Evolutionary conservation across 768 basidiomycete genomes (phyloP).

Genomic region (Russula sp.): DNA sequence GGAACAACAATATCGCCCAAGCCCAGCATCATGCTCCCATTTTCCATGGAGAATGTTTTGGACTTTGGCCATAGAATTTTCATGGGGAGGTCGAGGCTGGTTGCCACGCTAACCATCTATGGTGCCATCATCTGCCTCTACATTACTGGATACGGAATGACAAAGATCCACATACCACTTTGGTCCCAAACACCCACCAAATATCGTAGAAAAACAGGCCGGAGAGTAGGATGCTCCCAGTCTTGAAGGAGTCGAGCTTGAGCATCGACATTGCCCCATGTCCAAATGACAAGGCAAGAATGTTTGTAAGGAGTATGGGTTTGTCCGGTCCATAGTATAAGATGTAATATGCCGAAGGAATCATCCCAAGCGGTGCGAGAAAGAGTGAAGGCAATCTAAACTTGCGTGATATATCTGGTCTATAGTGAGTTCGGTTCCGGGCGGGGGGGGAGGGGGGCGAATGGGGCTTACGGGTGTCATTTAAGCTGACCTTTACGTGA

Average conservation of each 20-base stretch:
- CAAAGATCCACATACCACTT: slow-evolving; percentile 58
- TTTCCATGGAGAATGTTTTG: slow-evolving; percentile 43
- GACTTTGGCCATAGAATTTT: slow-evolving; percentile 88
- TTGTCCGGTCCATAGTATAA: slow-evolving; percentile 43
- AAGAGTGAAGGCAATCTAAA: slow-evolving; percentile 56
- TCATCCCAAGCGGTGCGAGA: slow-evolving; percentile 55
- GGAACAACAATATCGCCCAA: slow-evolving; percentile 81
- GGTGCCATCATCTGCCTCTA: slow-evolving; percentile 2
- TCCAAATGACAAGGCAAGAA: slow-evolving; percentile 72
- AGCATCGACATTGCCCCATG: slow-evolving; percentile 76
- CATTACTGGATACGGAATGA: not conserved
- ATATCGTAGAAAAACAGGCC: slow-evolving; percentile 93
- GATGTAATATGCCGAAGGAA: slow-evolving; percentile 66
- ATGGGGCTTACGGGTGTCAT: slow-evolving; percentile 43
- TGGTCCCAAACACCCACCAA: slow-evolving; percentile 91
- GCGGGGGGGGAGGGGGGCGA: not conserved
- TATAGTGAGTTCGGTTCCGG: slow-evolving; percentile 23
- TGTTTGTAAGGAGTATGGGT: slow-evolving; percentile 72
- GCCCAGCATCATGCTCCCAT: slow-evolving; percentile 86
- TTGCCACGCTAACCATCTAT: slow-evolving; percentile 93
- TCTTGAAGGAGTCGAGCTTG: slow-evolving; percentile 85
- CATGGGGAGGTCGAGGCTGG: slow-evolving; percentile 85
- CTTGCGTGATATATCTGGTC: slow-evolving; percentile 43
- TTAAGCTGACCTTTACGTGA: slow-evolving; percentile 46
- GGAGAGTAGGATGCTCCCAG: slow-evolving; percentile 75